These are phyloP conservation scores for Erysimum cheiri DNA, from an alignment of 441 rosid species.

Conservation along the genomic window DNA sequence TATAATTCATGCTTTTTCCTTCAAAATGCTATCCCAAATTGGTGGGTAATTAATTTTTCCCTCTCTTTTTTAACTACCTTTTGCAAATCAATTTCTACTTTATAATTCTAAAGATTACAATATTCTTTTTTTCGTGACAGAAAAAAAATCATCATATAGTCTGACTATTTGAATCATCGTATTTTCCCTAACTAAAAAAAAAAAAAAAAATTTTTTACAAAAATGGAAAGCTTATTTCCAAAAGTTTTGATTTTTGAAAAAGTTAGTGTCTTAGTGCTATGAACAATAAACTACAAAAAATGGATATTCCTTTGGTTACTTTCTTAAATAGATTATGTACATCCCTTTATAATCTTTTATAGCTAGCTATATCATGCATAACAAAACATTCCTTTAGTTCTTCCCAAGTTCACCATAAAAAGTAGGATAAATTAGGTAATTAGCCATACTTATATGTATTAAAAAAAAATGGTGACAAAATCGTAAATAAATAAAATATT, in stretches of 20 bases:
- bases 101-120: conserved; percentile 8
- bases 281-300: conserved; percentile 2
- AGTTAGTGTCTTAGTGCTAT: conserved; percentile 6
- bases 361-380: neutral
- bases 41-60: neutral
- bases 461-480: neutral
- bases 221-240: neutral
- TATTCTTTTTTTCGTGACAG: neutral
- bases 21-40: conserved; percentile 5
- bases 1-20: neutral
- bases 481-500: neutral
- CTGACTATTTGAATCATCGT: conserved; percentile 13
- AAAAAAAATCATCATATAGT: neutral
- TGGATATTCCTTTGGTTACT: conserved; percentile 6
- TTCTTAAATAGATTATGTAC: neutral
- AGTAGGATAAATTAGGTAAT: neutral
- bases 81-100: neutral
- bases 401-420: neutral
- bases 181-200: neutral
- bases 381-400: neutral
- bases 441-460: too few relatives aligned
- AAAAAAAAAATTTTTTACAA: neutral
- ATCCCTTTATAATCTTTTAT: neutral
- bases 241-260: conserved; percentile 1
- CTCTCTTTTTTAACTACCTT: neutral